Base-by-base conservation (phyloP, 1,139 yeast genomes). In the Eremothecium sinecaudum region DNA sequence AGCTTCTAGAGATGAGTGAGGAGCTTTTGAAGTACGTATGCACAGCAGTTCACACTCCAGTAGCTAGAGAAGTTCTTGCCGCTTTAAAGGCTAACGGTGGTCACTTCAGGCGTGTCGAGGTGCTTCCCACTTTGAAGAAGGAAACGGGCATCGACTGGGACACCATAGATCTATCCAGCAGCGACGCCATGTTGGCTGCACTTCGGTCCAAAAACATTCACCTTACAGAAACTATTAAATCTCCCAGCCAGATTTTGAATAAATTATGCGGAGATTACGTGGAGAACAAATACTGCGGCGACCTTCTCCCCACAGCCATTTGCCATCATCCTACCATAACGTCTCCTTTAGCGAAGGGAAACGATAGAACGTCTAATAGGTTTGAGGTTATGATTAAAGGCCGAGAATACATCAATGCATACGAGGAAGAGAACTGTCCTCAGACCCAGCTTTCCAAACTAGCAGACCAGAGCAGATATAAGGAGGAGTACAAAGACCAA, bases 361-460 rank as follows among this genome's bases (percentile, higher is more conserved):
- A 39, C 24, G 36, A 40, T 23, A 35, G 24, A 12, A 37, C 43
- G 7, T 40, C 58, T 10, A 35, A 53, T 48, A 62, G 98, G 31
- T 90, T 87, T 53, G 99, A 92, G 58, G 59, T 90, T 30, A 86
- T 83, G 50, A 78, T 90, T 38, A 61, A 69, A 31, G 87, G 92
- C 0, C 70, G 72, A 44, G 99, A 92, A 56, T 79, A 79, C 46
- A 81, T 79, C 24, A 92, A 92, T 56, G 94, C 98, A 0, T 92
- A 92, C 53, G 98, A 90, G 49, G 99, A 92, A 58, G 97, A 90
- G 53, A 92, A 92, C 56, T 74, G 79, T 28, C 98, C 98, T 0
- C 66, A 65, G 34, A 65, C 63, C 26, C 98, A 90, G 53, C 52
- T 59, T 3, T 39, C 39, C 2, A 84, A 84, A 48, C 81, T 86